Evolutionary conservation across 768 basidiomycete genomes (phyloP).

Genomic region (Royoungia palumana): DNA sequence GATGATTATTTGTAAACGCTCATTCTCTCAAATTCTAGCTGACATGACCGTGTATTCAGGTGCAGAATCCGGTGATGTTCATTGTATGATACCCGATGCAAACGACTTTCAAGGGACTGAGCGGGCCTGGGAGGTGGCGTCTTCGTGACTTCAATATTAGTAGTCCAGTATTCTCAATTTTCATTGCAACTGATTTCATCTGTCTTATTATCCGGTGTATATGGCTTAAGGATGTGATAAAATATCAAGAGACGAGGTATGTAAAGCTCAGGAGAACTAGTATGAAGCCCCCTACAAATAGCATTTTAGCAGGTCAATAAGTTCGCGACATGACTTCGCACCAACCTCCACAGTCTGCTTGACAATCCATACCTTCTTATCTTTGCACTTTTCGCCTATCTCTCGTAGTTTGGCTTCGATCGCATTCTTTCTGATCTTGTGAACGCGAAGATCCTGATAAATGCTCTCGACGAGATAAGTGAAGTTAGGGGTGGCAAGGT

Average conservation of each 20-base stretch:
- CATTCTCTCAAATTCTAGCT: not conserved
- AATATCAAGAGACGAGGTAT: not conserved
- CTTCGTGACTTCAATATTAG: slow-evolving; percentile 23
- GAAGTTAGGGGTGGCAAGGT: slow-evolving; percentile 59
- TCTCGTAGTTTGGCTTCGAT: slow-evolving; percentile 80
- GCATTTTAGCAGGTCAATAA: not conserved
- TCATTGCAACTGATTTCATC: not conserved
- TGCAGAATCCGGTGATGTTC: slow-evolving; percentile 40
- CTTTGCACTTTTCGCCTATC: slow-evolving; percentile 70
- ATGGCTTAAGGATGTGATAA: slow-evolving; percentile 6
- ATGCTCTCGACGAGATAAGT: slow-evolving; percentile 69
- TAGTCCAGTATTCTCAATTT: not conserved
- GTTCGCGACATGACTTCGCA: not conserved
- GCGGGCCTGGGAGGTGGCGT: slow-evolving; percentile 36
- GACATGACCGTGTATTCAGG: slow-evolving; percentile 34
- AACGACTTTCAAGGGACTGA: slow-evolving; percentile 28
- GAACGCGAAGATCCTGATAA: slow-evolving; percentile 61
- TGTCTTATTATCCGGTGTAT: slow-evolving; percentile 2
- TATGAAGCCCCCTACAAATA: slow-evolving; percentile 8
- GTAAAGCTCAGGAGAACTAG: slow-evolving; percentile 6
- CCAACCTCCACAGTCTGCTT: slow-evolving; percentile 32
- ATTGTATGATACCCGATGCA: slow-evolving; percentile 31
- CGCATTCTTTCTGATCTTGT: slow-evolving; percentile 79
- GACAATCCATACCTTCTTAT: slow-evolving; percentile 72
- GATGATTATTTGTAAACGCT: slow-evolving; percentile 64